phyloP scores from a whole-genome alignment of 2,329 filamentous ascomycete species.

The Aspergillus udagawae region DNA sequence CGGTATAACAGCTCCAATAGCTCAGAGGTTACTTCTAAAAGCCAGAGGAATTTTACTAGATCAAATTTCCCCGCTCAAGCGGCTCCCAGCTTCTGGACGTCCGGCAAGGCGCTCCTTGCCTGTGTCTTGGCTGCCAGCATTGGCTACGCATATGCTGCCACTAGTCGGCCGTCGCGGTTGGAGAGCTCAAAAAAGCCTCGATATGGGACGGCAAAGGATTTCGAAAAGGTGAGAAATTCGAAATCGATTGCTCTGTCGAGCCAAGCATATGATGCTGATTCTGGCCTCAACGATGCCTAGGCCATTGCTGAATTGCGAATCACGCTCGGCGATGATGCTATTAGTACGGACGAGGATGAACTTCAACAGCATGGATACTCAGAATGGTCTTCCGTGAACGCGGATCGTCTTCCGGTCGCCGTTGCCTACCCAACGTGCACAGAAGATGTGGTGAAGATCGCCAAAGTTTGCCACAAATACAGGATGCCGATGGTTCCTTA shows the following conservation, averaged over 20 bases:
- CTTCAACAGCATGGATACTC: slow-evolving; percentile 63
- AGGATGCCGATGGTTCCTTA: slow-evolving; percentile 81
- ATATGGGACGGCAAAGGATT: slow-evolving; percentile 38
- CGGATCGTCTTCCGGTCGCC: slow-evolving; percentile 59
- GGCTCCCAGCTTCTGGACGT: slow-evolving; percentile 39
- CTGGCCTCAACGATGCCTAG: slow-evolving; percentile 29
- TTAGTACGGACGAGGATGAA: slow-evolving; percentile 62
- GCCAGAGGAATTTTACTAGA: slow-evolving; percentile 10
- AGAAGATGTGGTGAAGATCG: slow-evolving; percentile 61
- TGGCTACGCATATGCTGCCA: slow-evolving; percentile 50
- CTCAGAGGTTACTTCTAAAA: background rate
- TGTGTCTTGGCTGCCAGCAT: slow-evolving; percentile 48
- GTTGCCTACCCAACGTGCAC: slow-evolving; percentile 63
- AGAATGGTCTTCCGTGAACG: slow-evolving; percentile 68
- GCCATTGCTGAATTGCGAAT: slow-evolving; percentile 54
- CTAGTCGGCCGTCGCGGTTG: slow-evolving; percentile 25
- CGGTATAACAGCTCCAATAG: slow-evolving; percentile 18
- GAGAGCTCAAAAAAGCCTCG: slow-evolving; percentile 21
- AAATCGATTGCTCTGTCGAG: background rate
- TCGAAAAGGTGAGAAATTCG: slow-evolving; percentile 32
- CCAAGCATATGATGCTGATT: background rate
- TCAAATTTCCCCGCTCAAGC: slow-evolving; percentile 11
- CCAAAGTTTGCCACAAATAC: slow-evolving; percentile 71
- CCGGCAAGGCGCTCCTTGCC: slow-evolving; percentile 45
- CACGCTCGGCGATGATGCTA: slow-evolving; percentile 54